Evolutionary conservation across 306 rosid species (phyloP), one percentile per base, ranked within the genome.

Genomic region (Ormosia emarginata): DNA sequence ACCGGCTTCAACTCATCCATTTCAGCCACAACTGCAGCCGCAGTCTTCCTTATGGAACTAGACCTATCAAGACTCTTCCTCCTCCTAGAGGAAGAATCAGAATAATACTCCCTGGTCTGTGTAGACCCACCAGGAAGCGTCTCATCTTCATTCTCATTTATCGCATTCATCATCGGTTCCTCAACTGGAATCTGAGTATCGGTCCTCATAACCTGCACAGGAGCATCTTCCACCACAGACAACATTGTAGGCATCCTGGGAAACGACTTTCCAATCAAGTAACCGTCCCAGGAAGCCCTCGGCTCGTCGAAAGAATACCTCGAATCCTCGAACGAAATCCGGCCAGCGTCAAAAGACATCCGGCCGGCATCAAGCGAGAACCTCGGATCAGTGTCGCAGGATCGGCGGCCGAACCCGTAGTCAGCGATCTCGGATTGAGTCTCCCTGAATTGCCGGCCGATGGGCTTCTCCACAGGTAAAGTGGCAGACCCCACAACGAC

Each of bases 391-490:
- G 98, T 95, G 67, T 95, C 99, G 85, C 99, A 95, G 4, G 99
- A 95, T 6, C 99, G 91, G 15, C 99, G 86, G 24, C 98, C 99
- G n/a, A 87, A 93, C 32, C 99, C 99, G 30, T 95, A 95, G 67
- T 95, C 99, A 1, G 99, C 99, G 79, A 95, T 95, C 89, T 95
- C 99, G 32, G 99, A 95, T 93, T 95, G 99, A 13, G 99, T 95
- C 49, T 95, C 99, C 56, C 97, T 79, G 85, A 95, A 95, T 78
- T 95, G 99, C 11, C 97, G 83, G 8, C 94, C 91, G 11, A 95
- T 95, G 4, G 99, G 98, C 79, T 95, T 95, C 88, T 95, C 99
- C 14, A 95, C 99, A 0, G 94, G 99, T 55, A 95, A 85, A 15
- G 97, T 90, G 29, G 92, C 75, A 1, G 99, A 95, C 12, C 91